phyloP scores from a whole-genome alignment of 1,139 yeast species.

The Yamadazyma mexicana region DNA sequence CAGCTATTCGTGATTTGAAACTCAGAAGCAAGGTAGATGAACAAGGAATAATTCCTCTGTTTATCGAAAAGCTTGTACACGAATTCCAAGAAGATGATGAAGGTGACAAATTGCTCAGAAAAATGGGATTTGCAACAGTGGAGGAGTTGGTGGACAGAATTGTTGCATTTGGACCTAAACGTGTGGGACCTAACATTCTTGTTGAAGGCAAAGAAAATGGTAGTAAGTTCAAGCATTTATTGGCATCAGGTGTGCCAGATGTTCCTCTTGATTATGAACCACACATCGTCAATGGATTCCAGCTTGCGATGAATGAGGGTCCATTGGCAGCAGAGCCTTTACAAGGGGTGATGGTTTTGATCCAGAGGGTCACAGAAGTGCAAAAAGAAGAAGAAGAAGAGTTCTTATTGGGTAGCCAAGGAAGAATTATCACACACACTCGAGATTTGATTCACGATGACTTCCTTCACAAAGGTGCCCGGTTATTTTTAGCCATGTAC shows the following conservation, averaged over 20 bases:
- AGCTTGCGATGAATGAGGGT: slow-evolving; percentile 78
- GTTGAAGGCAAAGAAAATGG: slow-evolving; percentile 48
- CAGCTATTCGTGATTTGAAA: slow-evolving; percentile 20
- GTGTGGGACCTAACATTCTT: slow-evolving; percentile 74
- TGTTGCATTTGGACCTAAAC: slow-evolving; percentile 74
- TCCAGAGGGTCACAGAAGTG: slow-evolving; percentile 24
- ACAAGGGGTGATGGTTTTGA: slow-evolving; percentile 70
- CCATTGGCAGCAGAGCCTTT: slow-evolving; percentile 87
- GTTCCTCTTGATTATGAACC: slow-evolving; percentile 55
- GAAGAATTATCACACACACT: slow-evolving; percentile 71
- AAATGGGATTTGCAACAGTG: slow-evolving; percentile 18
- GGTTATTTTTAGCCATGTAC: slow-evolving; percentile 89
- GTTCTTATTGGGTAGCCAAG: slow-evolving; percentile 46
- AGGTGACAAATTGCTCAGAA: slow-evolving; percentile 5
- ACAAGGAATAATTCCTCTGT: slow-evolving; percentile 15
- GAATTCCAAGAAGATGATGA: slow-evolving; percentile 23
- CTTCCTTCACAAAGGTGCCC: slow-evolving; percentile 79
- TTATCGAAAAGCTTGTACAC: slow-evolving; percentile 32
- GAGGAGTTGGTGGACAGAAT: slow-evolving; percentile 44
- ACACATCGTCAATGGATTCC: slow-evolving; percentile 79
- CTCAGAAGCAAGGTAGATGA: slow-evolving; percentile 10
- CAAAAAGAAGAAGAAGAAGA: slow-evolving; percentile 32
- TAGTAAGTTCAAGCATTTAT: slow-evolving; percentile 32
- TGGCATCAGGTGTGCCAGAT: slow-evolving; percentile 17
- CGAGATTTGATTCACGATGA: slow-evolving; percentile 72